Conservation (phyloP, 192 early-diverging fungal genomes). For the Backusella tarrabulga region DNA sequence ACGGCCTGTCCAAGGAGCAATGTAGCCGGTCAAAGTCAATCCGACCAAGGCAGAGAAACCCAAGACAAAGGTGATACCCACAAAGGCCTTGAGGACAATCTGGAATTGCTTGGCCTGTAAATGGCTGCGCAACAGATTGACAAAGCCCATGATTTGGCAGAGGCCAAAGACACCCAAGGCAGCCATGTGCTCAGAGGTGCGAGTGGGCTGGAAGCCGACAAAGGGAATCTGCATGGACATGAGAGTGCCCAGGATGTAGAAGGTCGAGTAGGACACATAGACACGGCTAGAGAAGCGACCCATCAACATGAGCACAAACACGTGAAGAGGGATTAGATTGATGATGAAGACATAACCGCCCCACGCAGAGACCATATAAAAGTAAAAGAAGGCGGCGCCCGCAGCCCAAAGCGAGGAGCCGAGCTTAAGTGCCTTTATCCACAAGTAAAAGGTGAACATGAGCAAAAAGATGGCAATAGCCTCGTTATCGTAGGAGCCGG, state of each 20-base stretch:
- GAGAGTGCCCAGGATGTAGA: slow-evolving; percentile 94
- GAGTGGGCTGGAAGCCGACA: slow-evolving; percentile 97
- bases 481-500: slow-evolving; percentile 99
- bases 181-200: slow-evolving; percentile 99
- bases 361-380: slow-evolving; percentile 99
- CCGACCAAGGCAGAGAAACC: slow-evolving; percentile 66
- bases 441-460: slow-evolving; percentile 97
- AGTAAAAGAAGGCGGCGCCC: slow-evolving; percentile 90
- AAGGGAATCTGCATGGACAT: slow-evolving; percentile 99
- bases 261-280: slow-evolving; percentile 98
- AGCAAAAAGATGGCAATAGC: slow-evolving; percentile 99
- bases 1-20: slow-evolving; percentile 98
- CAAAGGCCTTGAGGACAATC: slow-evolving; percentile 66
- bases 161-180: slow-evolving; percentile 96
- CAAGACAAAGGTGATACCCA: slow-evolving; percentile 50
- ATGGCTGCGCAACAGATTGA: slow-evolving; percentile 76
- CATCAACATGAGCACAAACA: slow-evolving; percentile 91
- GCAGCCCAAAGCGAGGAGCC: slow-evolving; percentile 91
- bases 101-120: slow-evolving; percentile 87
- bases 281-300: slow-evolving; percentile 91
- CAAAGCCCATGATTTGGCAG: slow-evolving; percentile 92
- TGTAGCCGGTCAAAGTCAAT: slow-evolving; percentile 78
- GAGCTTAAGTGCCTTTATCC: slow-evolving; percentile 95
- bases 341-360: slow-evolving; percentile 99
- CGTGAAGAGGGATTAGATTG: slow-evolving; percentile 97